phyloP scores from a whole-genome alignment of 371 early-diverging fungal species.

The Mortierella sp. region DNA sequence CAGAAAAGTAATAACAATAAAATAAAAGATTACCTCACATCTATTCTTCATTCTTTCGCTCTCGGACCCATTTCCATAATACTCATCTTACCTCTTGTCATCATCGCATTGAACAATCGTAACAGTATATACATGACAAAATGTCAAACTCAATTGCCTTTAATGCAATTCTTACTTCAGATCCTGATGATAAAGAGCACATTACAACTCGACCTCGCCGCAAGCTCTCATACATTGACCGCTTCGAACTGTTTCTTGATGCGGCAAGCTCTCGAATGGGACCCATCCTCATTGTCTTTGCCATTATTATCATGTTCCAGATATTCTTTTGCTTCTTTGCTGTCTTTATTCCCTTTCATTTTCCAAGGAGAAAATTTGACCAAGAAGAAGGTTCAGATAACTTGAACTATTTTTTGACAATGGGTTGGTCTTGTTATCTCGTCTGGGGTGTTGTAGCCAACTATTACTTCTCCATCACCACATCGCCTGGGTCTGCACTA shows the following conservation, averaged over 20 bases:
- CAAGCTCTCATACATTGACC: conserved; percentile 4
- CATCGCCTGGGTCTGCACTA: conserved; percentile 63
- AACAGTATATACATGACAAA: not conserved
- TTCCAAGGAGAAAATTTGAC: not conserved
- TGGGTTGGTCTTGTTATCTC: conserved; percentile 62
- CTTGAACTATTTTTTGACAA: not conserved
- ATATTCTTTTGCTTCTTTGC: conserved; percentile 61
- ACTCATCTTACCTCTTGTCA: not conserved
- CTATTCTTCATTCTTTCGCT: not conserved
- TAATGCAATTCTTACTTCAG: conserved; percentile 15
- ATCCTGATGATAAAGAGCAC: conserved; percentile 10
- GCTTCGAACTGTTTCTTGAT: conserved; percentile 56
- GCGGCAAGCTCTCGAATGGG: conserved; percentile 62
- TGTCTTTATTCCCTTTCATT: conserved; percentile 64
- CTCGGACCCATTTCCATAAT: not conserved
- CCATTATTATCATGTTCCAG: conserved; percentile 62
- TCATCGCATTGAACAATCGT: not conserved
- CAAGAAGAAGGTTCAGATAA: conserved; percentile 2
- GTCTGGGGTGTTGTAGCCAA: conserved; percentile 68
- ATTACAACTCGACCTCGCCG: conserved; percentile 30
- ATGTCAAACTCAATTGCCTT: conserved; percentile 16
- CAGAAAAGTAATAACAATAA: no score
- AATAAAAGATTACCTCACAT: not conserved
- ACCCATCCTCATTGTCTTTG: conserved; percentile 64
- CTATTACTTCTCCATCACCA: conserved; percentile 70